Base-by-base conservation (phyloP, 495 filamentous ascomycete species). In the Chlorociboria aeruginascens region DNA sequence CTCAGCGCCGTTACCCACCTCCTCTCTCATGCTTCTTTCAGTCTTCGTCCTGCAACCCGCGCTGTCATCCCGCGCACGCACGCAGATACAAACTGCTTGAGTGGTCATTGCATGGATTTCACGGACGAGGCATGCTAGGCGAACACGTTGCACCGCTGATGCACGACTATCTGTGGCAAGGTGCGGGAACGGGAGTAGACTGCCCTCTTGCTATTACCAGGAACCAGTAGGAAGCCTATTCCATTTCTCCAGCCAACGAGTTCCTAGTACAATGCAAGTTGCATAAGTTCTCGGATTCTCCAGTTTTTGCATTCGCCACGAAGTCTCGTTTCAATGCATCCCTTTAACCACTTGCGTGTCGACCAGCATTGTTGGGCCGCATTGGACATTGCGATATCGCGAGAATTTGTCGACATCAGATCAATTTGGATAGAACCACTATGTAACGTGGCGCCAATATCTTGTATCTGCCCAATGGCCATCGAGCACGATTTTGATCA, bases 391-490 rank as follows among this genome's bases (percentile, higher is more conserved):
- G 54, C 63, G 63, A 58, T 54, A 50, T 55, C 54, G 54, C 54
- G 45, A 25, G 49, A 38, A n/a, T 31, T 45, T 34, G 48, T 53
- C 48, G 49, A 46, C 57, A 51, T 49, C 52, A 56, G 53, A 57
- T 62, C 54, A 50, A 31, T 48, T 46, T 40, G 55, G 46, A 49
- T 52, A 48, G 62, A 65, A 62, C 66, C 64, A 60, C 58, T 54
- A 48, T 63, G 66, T 68, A 66, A 73, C 71, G 71, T 76, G 71
- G 71, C 69, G 64, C 69, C 63, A 69, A 60, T 69, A 51, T 61
- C 58, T 43, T 54, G 52, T 32, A 40, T 47, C 60, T 59, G 51
- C 50, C 68, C 66, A 67, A 65, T 67, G 57, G 57, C 39, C 45
- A 54, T 46, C 33, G 43, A 55, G 65, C 64, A 65, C 59, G 62